phyloP scores from a whole-genome alignment of 2,329 filamentous ascomycete genomes.

The Exophiala spinifera region DNA sequence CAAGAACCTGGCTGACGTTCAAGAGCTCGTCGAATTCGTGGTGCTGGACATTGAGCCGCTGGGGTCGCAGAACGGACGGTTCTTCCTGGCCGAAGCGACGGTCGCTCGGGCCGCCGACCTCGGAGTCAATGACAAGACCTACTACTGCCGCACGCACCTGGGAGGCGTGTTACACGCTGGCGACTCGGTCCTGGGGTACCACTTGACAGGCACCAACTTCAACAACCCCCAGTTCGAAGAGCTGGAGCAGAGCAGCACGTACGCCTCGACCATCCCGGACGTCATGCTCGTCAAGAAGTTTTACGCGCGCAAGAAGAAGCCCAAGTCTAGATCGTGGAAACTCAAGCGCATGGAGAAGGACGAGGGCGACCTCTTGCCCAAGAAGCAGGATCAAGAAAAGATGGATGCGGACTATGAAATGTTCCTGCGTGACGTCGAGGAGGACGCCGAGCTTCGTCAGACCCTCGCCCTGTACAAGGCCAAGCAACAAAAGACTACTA shows the following conservation, averaged over 20 bases:
- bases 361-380: conserved; percentile 79
- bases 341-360: conserved; percentile 91
- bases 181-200: conserved; percentile 92
- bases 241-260: conserved; percentile 72
- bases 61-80: conserved; percentile 73
- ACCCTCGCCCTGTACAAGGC: conserved; percentile 83
- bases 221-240: conserved; percentile 85
- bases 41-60: conserved; percentile 89
- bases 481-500: conserved; percentile 53
- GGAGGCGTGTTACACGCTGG: conserved; percentile 81
- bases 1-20: conserved; percentile 74
- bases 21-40: conserved; percentile 85
- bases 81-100: conserved; percentile 80
- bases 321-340: conserved; percentile 82
- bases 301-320: conserved; percentile 82
- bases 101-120: conserved; percentile 84
- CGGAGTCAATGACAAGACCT: conserved; percentile 79
- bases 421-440: conserved; percentile 95
- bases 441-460: conserved; percentile 81
- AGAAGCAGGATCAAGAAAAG: conserved; percentile 81
- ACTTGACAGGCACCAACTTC: conserved; percentile 84
- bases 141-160: conserved; percentile 86
- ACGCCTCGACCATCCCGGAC: conserved; percentile 78
- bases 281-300: conserved; percentile 96
- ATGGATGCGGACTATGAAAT: conserved; percentile 94